A percentile compares a stretch with the other conserved stretches of the same genome.
phyloP scores from a whole-genome alignment of 2,329 filamentous ascomycete genomes.

The Fusarium proliferatum region DNA sequence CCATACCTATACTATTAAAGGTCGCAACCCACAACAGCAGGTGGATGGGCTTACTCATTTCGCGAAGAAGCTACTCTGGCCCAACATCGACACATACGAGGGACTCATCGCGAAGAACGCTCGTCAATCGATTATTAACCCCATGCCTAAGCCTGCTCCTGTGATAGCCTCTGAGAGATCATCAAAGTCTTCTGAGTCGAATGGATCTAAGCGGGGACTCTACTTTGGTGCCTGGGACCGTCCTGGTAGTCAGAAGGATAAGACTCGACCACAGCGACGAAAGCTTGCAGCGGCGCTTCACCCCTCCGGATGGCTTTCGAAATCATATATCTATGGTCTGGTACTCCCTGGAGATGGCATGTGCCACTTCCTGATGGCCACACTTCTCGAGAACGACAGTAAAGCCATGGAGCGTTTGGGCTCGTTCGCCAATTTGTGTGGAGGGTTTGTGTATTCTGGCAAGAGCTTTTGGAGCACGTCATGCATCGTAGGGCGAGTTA shows the following conservation, averaged over 20 bases:
- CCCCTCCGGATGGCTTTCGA: conserved; percentile 73
- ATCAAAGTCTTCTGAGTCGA: conserved; percentile 49
- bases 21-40: conserved; percentile 68
- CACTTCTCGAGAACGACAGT: conserved; percentile 72
- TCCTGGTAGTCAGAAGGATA: conserved; percentile 47
- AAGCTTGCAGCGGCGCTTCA: conserved; percentile 69
- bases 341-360: conserved; percentile 73
- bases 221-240: conserved; percentile 60
- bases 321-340: conserved; percentile 73
- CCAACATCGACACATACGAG: conserved; percentile 65
- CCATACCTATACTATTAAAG: conserved; percentile 62
- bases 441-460: conserved; percentile 70
- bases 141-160: conserved; percentile 47
- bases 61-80: conserved; percentile 71
- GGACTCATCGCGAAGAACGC: conserved; percentile 61
- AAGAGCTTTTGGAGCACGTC: conserved; percentile 78
- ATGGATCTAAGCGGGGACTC: conserved; percentile 54
- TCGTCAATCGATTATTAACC: conserved; percentile 51
- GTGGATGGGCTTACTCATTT: conserved; percentile 72
- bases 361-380: conserved; percentile 73
- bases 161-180: not conserved
- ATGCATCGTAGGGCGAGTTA: conserved; percentile 72
- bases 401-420: conserved; percentile 68
- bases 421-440: conserved; percentile 70
- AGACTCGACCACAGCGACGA: conserved; percentile 57